A percentile compares a stretch with the other conserved stretches of the same genome.
phyloP scores from a whole-genome alignment of 2,329 filamentous ascomycete species.

The Pyrenophora teres region DNA sequence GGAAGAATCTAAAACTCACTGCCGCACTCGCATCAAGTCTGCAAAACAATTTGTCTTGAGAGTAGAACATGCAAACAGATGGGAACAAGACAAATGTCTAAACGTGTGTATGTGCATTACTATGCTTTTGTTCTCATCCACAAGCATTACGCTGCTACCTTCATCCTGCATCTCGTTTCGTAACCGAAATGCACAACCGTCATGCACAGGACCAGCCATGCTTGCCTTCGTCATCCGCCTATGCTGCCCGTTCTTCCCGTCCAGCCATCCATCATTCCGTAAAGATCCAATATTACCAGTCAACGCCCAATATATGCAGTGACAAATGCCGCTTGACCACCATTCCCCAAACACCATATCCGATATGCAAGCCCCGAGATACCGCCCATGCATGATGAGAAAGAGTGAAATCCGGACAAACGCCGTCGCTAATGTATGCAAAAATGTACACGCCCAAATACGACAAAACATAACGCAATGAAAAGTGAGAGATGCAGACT shows the following conservation, averaged over 20 bases:
- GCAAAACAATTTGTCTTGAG: neutral
- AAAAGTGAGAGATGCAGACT: neutral
- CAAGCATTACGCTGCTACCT: too few species aligned
- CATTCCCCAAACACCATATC: constrained; percentile 3
- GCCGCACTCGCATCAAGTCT: neutral
- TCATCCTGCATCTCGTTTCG: too few species aligned
- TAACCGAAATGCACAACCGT: too few species aligned
- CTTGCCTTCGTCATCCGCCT: too few species aligned
- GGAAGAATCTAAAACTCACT: constrained; percentile 8
- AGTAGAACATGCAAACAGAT: too few species aligned
- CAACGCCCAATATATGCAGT: constrained; percentile 4
- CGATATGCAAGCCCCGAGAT: constrained; percentile 11
- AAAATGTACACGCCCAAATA: neutral
- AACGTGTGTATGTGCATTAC: neutral
- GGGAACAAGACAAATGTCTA: too few species aligned
- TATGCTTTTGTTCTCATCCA: too few species aligned
- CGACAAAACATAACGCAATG: neutral
- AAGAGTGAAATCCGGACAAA: constrained; percentile 19
- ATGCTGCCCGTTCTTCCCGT: neutral
- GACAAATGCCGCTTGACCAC: neutral
- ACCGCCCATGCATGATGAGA: constrained; percentile 1
- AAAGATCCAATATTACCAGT: neutral
- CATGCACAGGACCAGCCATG: too few species aligned
- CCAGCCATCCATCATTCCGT: neutral
- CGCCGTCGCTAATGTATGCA: constrained; percentile 17